Evolutionary conservation across 768 basidiomycete genomes (phyloP).

Genomic region (Boletellus ananas): DNA sequence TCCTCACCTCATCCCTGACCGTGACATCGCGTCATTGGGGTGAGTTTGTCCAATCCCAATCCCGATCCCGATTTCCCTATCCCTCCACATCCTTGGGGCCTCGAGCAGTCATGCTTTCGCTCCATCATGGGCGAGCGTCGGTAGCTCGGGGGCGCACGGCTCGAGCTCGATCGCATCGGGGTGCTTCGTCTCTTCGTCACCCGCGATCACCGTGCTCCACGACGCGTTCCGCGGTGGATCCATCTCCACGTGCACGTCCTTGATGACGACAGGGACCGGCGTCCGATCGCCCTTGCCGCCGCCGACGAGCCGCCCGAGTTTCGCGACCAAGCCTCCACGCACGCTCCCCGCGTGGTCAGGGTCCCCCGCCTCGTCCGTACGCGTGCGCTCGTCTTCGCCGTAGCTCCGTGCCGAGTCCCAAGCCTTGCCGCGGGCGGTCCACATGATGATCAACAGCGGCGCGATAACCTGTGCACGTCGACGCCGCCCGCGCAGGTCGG

Average conservation of each 20-base stretch:
- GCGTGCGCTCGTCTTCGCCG: not conserved
- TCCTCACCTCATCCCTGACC: too few relatives aligned
- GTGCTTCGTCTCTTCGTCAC: not conserved
- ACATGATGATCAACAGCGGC: conserved; percentile 25
- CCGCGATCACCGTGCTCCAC: not conserved
- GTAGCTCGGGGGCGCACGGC: conserved; percentile 1
- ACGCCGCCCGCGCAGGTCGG: not conserved
- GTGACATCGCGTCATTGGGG: too few relatives aligned
- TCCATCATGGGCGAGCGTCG: conserved; percentile 2
- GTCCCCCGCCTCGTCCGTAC: not conserved
- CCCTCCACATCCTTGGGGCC: not conserved
- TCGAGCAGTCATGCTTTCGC: not conserved
- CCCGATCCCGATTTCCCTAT: too few relatives aligned
- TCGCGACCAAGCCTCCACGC: not conserved
- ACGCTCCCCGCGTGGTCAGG: not conserved
- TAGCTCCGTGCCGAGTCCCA: conserved; percentile 7
- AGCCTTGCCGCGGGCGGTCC: conserved; percentile 19
- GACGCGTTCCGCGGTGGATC: not conserved
- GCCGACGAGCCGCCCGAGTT: too few relatives aligned
- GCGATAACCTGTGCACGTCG: conserved; percentile 19
- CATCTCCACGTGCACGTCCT: not conserved
- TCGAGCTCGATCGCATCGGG: conserved; percentile 11
- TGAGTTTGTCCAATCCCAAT: too few relatives aligned
- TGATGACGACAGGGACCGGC: too few relatives aligned
- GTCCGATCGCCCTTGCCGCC: too few relatives aligned